Base-by-base conservation (phyloP, 148 eudicot species). In the Camellia sinensis region DNA sequence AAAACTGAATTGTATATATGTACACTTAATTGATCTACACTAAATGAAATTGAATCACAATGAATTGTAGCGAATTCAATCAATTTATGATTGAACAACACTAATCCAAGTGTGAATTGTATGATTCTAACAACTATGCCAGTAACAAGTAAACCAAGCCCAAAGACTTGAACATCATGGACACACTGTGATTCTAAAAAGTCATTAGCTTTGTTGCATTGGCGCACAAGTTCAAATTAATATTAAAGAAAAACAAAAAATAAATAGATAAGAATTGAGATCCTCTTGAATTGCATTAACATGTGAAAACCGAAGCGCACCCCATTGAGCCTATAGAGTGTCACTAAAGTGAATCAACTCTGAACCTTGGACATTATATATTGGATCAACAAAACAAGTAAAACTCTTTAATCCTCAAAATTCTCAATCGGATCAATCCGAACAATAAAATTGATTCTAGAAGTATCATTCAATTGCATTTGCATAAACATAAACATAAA, bases 341-440 rank as follows among this genome's bases (percentile, higher is more conserved):
- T 61, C 64, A 61, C 64, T 72, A 72, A 72, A 29, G 44, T 52
- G 75, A 53, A 48, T 18, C 61, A 52, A 53, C 60, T 53, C 41
- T 8, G 14, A 6, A 19, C 57, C 18, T 52, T 71, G 5, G 37
- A n/a, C 54, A 17, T 17, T 9, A 17, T n/a, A 19, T 13, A 5
- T 46, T 76, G 13, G 53, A 19, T 62, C 79, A 45, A 46, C 17
- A 14, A 44, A 45, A 76, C 6, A 45, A 45, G 57, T 46, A 12
- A 10, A 74, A 62, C 14, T 63, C 57, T 45, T 14, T 7, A 17
- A 19, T 41, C 44, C 56, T 15, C 8, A 8, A n/a, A 66, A n/a
- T 21, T 76, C 7, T 64, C 61, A 77, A 50, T 22, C 45, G 52
- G 19, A 52, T 65, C 21, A 77, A 67, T 12, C 7, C 0, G 22